A percentile compares a stretch with the other conserved stretches of the same genome.
Evolutionary conservation across 306 rosid genomes (phyloP).

Genomic region (Dalbergia oliveri): DNA sequence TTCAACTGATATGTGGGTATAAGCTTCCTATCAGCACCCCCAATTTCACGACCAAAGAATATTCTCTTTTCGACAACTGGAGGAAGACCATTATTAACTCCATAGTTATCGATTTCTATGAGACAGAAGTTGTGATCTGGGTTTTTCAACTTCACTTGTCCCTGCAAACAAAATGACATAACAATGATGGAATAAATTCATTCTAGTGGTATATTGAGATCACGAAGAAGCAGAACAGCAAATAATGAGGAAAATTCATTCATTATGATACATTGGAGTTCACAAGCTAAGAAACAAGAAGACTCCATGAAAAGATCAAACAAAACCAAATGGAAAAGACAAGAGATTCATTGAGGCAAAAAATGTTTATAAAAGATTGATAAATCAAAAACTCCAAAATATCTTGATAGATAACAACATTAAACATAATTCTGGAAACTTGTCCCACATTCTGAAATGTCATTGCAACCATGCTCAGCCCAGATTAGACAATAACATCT

Average conservation of each 20-base stretch:
- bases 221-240: not conserved
- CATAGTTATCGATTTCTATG: slow-evolving; percentile 81
- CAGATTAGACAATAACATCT: slow-evolving; percentile 3
- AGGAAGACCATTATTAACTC: slow-evolving; percentile 89
- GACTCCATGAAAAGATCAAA: slow-evolving; percentile 26
- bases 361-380: not conserved
- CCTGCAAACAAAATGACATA: slow-evolving; percentile 59
- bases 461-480: slow-evolving; percentile 17
- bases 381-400: not conserved
- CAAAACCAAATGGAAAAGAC: slow-evolving; percentile 21
- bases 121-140: slow-evolving; percentile 95
- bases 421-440: not conserved
- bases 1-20: slow-evolving; percentile 93
- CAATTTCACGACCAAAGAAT: slow-evolving; percentile 94
- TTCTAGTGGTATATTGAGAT: not conserved
- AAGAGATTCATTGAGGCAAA: not conserved
- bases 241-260: slow-evolving; percentile 34
- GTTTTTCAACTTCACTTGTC: slow-evolving; percentile 78
- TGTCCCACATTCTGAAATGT: not conserved
- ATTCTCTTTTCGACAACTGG: slow-evolving; percentile 74
- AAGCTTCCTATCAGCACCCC: slow-evolving; percentile 90
- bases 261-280: slow-evolving; percentile 19
- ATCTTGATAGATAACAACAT: slow-evolving; percentile 3
- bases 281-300: not conserved
- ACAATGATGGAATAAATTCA: slow-evolving; percentile 6